Percentiles rank a stretch among this genome's conserved stretches.
Conservation (phyloP, 2,329 filamentous ascomycete genomes). For the Penicillium paneum region DNA sequence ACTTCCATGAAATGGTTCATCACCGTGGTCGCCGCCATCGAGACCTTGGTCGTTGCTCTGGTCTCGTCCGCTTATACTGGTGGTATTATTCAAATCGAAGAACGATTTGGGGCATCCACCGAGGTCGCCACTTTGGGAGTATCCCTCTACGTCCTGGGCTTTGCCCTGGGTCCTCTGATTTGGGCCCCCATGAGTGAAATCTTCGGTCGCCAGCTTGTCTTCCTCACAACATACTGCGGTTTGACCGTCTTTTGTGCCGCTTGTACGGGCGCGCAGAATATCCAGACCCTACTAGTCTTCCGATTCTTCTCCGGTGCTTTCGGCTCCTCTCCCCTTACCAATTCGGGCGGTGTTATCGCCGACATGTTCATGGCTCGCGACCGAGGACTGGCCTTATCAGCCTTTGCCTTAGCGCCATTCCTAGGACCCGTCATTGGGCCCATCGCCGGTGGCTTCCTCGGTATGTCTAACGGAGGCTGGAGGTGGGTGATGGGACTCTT, state of each 20-base stretch:
- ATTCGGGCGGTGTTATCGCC: conserved; percentile 60
- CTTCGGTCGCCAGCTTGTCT: conserved; percentile 38
- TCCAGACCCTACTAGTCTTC: conserved; percentile 60
- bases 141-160: conserved; percentile 48
- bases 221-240: conserved; percentile 33
- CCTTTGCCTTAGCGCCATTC: conserved; percentile 67
- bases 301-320: conserved; percentile 65
- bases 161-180: conserved; percentile 46
- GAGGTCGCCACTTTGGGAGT: conserved; percentile 44
- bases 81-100: conserved; percentile 36
- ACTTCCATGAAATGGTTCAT: conserved; percentile 40
- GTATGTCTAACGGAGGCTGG: conserved; percentile 60
- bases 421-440: conserved; percentile 64
- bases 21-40: conserved; percentile 38
- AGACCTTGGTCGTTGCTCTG: conserved; percentile 44
- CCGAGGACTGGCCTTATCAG: conserved; percentile 57
- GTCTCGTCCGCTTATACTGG: conserved; percentile 45
- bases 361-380: conserved; percentile 57
- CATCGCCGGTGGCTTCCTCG: conserved; percentile 65
- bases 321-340: conserved; percentile 61
- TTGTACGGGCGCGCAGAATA: conserved; percentile 56
- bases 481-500: conserved; percentile 65
- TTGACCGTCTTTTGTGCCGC: conserved; percentile 63
- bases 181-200: conserved; percentile 44
- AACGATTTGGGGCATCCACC: conserved; percentile 33